A percentile compares a stretch with the other conserved stretches of the same genome.
Evolutionary conservation across 345 rosid species (phyloP).

Genomic region (Abelmoschus esculentus): DNA sequence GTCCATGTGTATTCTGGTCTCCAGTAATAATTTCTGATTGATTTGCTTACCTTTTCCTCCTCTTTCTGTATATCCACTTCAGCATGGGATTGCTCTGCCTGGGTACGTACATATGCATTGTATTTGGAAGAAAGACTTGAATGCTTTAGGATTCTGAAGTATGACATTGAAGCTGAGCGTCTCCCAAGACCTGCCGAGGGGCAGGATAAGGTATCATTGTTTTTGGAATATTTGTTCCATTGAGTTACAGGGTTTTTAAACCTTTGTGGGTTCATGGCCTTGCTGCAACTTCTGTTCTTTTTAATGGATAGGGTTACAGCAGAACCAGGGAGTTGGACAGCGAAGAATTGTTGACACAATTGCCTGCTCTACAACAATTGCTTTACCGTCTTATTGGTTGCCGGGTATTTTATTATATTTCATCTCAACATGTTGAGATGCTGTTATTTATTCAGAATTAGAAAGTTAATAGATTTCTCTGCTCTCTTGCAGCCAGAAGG

Average conservation of each 20-base stretch:
- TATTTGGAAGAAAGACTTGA: slow-evolving; percentile 94
- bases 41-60: neutral
- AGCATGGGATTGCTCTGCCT: slow-evolving; percentile 99
- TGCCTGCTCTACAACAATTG: slow-evolving; percentile 87
- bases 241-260: neutral
- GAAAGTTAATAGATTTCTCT: slow-evolving; percentile 6
- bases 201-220: slow-evolving; percentile 60
- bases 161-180: slow-evolving; percentile 93
- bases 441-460: neutral
- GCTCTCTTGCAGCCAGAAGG: slow-evolving; percentile 83
- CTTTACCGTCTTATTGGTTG: slow-evolving; percentile 92
- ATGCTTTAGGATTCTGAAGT: slow-evolving; percentile 80
- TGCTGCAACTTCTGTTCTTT: slow-evolving; percentile 9
- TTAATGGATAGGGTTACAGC: slow-evolving; percentile 66
- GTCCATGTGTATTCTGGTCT: neutral
- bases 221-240: slow-evolving; percentile 1
- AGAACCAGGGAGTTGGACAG: slow-evolving; percentile 81
- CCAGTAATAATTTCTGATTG: slow-evolving; percentile 1
- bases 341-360: slow-evolving; percentile 78
- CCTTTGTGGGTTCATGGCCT: neutral
- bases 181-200: slow-evolving; percentile 76
- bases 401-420: slow-evolving; percentile 44
- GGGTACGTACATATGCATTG: slow-evolving; percentile 98
- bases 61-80: neutral
- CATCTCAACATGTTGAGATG: neutral